Base-by-base conservation (phyloP, 345 rosid species). In the Diplotaxis tenuifolia region DNA sequence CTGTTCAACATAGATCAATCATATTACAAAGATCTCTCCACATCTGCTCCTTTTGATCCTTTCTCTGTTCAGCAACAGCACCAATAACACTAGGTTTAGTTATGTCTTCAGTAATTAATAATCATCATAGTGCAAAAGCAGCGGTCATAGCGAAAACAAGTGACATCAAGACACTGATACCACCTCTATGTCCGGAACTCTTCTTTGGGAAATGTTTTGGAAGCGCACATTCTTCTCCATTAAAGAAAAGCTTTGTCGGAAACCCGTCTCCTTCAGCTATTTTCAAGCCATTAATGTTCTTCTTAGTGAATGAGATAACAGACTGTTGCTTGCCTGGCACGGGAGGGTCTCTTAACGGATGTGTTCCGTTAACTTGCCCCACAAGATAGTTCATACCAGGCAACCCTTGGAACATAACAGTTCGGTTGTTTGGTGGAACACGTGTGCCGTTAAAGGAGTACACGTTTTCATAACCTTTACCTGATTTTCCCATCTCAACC, bases 181-280 rank as follows among this genome's bases (percentile, higher is more conserved):
- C 47, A 23, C 74, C 67, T 38, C 67, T 82, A 47, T 72, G 71
- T 1, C 80, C 88, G 18, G 82, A 61, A 68, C 81, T 84, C 68
- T 74, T 77, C 32, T 16, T 42, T 0, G 99, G 99, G 15, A 87
- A 70, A n/a, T 69, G 70, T 16, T 61, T 67, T 1, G 99, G 99
- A 52, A 95, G 83, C 0, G 97, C 84, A 42, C 99, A 95, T 79
- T 95, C 98, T 83, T 92, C 98, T 29, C 99, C 99, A 57, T 95
- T 89, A 75, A 95, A 95, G 74, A 76, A 75, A 42, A 95, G 79
- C 78, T 74, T 88, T 0, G 82, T 71, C 1, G 98, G 99, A 57
- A 95, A 95, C 4, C 97, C 97, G 32, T 92, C 90, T 0, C 99
- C 98, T 4, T 27, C 32, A 0, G 19, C 57, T 14, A 95, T 69